Evolutionary conservation across 1,139 yeast genomes (phyloP).

Genomic region (Saccharomyces hybrid): DNA sequence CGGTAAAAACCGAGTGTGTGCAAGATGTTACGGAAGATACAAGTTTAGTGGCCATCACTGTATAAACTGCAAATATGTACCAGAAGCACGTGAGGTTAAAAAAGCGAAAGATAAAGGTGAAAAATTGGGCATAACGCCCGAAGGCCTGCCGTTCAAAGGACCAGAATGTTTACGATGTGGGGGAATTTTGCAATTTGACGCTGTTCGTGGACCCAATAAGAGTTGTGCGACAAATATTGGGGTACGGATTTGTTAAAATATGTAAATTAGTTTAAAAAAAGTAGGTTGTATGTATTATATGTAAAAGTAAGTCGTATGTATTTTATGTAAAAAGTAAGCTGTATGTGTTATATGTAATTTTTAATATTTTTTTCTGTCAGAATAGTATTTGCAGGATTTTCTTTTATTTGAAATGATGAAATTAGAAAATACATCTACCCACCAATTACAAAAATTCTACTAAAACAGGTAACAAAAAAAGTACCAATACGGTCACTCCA

Average conservation of each 20-base stretch:
- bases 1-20: constrained; percentile 20
- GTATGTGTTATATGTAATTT: background rate
- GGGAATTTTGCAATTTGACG: constrained; percentile 18
- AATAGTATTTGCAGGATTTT: too few relatives aligned
- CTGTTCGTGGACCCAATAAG: constrained; percentile 14
- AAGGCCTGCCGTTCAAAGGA: constrained; percentile 15
- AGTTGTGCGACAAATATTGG: background rate
- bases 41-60: constrained; percentile 23
- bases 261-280: background rate
- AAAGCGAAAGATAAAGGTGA: constrained; percentile 14
- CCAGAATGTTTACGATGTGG: constrained; percentile 17
- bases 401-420: too few relatives aligned
- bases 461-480: too few relatives aligned
- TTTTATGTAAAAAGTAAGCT: too few relatives aligned
- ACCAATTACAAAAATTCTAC: too few relatives aligned
- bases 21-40: constrained; percentile 23
- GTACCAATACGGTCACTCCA: too few relatives aligned
- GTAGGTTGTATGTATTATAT: background rate
- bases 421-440: too few relatives aligned
- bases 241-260: background rate
- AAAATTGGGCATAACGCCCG: constrained; percentile 9
- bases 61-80: constrained; percentile 20
- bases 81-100: constrained; percentile 22
- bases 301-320: background rate
- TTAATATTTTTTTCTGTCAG: background rate